These are phyloP conservation scores for Apiospora sp. DNA, from an alignment of 2,329 filamentous ascomycete species.

Conservation along the genomic window DNA sequence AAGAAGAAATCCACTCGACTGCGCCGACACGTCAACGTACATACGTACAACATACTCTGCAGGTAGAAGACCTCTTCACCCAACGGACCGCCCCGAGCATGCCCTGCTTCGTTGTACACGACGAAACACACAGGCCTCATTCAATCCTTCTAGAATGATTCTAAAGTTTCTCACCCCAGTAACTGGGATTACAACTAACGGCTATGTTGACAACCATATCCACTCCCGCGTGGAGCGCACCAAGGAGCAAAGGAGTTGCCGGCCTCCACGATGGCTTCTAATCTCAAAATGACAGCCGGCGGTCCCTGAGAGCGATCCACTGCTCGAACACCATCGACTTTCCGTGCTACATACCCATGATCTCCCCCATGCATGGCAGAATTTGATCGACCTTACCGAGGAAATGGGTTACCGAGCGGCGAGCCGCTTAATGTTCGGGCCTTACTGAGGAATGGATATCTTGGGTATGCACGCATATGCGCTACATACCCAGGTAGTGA, in stretches of 20 bases:
- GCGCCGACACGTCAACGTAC: slow-evolving; percentile 3
- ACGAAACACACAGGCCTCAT: not conserved
- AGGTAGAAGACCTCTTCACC: not conserved
- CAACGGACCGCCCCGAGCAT: not conserved
- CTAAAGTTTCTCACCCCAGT: not conserved
- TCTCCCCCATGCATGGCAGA: not conserved
- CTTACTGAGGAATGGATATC: slow-evolving; percentile 4
- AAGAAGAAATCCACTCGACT: not conserved
- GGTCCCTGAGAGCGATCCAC: slow-evolving; percentile 10
- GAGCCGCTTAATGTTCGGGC: not conserved
- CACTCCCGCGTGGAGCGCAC: slow-evolving; percentile 15
- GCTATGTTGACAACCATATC: not conserved
- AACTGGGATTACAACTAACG: not conserved
- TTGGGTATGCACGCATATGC: not conserved
- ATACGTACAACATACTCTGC: slow-evolving; percentile 10
- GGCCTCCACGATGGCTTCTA: slow-evolving; percentile 18
- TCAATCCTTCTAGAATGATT: not conserved
- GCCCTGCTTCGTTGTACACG: not conserved
- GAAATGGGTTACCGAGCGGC: slow-evolving; percentile 4
- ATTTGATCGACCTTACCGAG: not conserved
- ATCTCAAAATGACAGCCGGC: slow-evolving; percentile 13
- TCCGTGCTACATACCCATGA: not conserved
- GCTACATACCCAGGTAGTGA: not conserved
- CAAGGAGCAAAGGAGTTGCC: slow-evolving; percentile 15
- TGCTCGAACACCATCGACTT: not conserved